Base-by-base conservation (phyloP, 2,329 filamentous ascomycete species). In the Cryphonectria nitschkei region DNA sequence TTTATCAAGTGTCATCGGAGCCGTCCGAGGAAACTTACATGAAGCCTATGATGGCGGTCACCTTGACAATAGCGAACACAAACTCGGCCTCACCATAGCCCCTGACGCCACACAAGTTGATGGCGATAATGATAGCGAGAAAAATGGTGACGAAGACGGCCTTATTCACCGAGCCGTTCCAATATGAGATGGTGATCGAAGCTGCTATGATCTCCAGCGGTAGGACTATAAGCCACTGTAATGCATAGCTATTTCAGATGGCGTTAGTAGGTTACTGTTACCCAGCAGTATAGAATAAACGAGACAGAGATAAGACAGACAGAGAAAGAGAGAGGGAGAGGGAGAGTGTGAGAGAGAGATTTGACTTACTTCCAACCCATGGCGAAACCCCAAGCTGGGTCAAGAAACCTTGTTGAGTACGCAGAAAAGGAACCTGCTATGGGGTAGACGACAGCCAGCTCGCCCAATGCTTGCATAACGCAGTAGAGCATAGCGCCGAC, bases 31-130 rank as follows among this genome's bases (percentile, higher is more conserved):
- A 52, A 26, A 82, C 89, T 83, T 81, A 92, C 91, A 97, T 95
- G 81, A 97, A 97, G 67, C 93, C 93, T 74, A 97, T 91, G 9
- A 97, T 90, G 41, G 95, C 94, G 58, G 91, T 85, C 66, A 98
- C 89, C 79, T 98, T 98, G 82, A 98, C 84, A 67, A 95, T 89
- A 43, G 93, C 92, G 78, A 97, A 96, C 70, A 94, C 83, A 75
- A 97, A 97, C 77, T 97, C 94, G 22, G 93, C 93, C 80, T 97
- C 94, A 77, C 94, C 94, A 75, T 97, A 97, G 37, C 92, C 93
- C 77, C 92, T 93, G 73, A 98, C 92, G 66, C 94, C 94, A 76
- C 95, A 96, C 74, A 97, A 80, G 78, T 98, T 97, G 82, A 98
- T 97, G 41, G 81, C 76, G 61, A 97, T 86, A 75, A 97, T 95